A percentile compares a stretch with the other conserved stretches of the same genome.
phyloP scores from a whole-genome alignment of 2,329 filamentous ascomycete genomes.

The Epichloe brachyelytri region DNA sequence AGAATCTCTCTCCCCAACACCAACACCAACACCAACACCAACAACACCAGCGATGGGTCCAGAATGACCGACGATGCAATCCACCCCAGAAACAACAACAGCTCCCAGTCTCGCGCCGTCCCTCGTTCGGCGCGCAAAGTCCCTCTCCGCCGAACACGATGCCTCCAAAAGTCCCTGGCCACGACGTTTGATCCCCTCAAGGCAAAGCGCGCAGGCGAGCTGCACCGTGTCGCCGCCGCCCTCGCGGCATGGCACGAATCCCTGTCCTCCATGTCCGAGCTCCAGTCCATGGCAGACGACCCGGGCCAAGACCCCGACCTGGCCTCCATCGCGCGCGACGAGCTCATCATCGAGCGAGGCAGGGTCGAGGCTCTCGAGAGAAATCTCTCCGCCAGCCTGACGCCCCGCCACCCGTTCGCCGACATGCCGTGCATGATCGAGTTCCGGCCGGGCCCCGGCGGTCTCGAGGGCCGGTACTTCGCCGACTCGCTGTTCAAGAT shows the following conservation, averaged over 20 bases:
- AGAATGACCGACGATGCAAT: no score
- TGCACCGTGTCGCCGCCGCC: slow-evolving; percentile 43
- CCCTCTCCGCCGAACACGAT: slow-evolving; percentile 44
- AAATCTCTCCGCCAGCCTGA: slow-evolving; percentile 61
- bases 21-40: neutral
- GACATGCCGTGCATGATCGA: slow-evolving; percentile 83
- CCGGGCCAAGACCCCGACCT: slow-evolving; percentile 53
- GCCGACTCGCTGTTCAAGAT: slow-evolving; percentile 78
- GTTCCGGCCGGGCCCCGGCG: slow-evolving; percentile 82
- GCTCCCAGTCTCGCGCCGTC: slow-evolving; percentile 32
- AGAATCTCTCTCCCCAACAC: neutral
- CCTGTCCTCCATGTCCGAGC: slow-evolving; percentile 39
- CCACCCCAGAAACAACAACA: neutral
- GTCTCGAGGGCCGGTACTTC: slow-evolving; percentile 83
- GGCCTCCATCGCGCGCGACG: slow-evolving; percentile 64
- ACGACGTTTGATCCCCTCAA: slow-evolving; percentile 42
- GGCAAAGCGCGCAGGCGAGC: slow-evolving; percentile 48
- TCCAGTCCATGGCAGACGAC: slow-evolving; percentile 33
- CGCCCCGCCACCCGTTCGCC: slow-evolving; percentile 82
- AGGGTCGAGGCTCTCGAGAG: slow-evolving; percentile 50
- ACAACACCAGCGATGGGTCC: neutral
- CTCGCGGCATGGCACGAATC: slow-evolving; percentile 46
- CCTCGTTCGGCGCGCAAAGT: slow-evolving; percentile 46
- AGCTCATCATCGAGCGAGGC: slow-evolving; percentile 53
- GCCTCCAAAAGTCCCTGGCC: slow-evolving; percentile 38